Evolutionary conservation across 2,329 filamentous ascomycete genomes (phyloP), one percentile per base, ranked within the genome.

Genomic region (Phyllosticta citribraziliensis): DNA sequence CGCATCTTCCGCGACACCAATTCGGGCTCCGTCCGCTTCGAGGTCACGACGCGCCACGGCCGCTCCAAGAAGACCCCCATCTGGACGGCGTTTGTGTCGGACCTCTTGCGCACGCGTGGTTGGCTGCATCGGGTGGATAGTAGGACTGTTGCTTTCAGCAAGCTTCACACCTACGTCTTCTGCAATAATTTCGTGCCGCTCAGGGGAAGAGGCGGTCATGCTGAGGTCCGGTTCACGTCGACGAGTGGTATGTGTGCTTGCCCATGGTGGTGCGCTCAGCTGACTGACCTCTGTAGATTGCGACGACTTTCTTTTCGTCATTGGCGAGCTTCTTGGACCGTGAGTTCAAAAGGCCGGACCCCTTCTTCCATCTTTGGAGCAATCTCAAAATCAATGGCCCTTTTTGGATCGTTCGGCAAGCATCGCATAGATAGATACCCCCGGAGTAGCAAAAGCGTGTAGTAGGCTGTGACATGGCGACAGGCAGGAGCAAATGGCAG

Each of bases 41-140:
- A 85, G 67, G 80, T 81, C n/a, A 80, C 80, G 0, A 73, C 83
- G 35, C 75, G 78, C 27, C 73, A 78, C 25, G 82, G 83, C 0
- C 75, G 77, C 1, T 76, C 80, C 70, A 78, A 79, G 64, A 74
- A 76, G 20, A 79, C 81, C 2, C 83, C 84, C 0, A 80, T 86
- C 60, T 86, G 84, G 84, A 86, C 82, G 2, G 80, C 80, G 0
- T 84, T 83, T 63, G 74, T 83, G 20, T 80, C 79, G 1, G 70
- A 77, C 24, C 76, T 79, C 60, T 70, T 82, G 35, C 70, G 72
- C 27, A 72, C 75, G 57, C 74, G 70, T 5, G 72, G 71, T 35
- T 84, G 82, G 81, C 74, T 81, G 62, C 75, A 75, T 51, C 71
- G 70, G 11, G 65, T 76, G 0, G 74, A 73, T 1, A 56, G 74